A percentile compares a stretch with the other conserved stretches of the same genome.
Evolutionary conservation across 2,329 filamentous ascomycete species (phyloP).

Genomic region (Fusarium sarcochroum): DNA sequence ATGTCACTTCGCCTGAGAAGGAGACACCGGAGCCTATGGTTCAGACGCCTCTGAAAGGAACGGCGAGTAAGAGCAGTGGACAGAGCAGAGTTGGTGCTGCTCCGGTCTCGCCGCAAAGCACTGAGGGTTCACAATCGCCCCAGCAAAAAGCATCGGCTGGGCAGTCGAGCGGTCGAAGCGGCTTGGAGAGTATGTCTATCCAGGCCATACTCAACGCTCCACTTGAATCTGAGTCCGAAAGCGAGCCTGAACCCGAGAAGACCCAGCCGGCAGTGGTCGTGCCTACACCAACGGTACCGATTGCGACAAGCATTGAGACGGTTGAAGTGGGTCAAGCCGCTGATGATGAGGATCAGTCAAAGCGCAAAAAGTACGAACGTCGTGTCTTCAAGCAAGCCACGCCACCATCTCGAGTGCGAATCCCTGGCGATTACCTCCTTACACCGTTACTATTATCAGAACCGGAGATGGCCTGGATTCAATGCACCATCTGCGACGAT

Average conservation of each 20-base stretch:
- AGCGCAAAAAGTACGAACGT: constrained; percentile 55
- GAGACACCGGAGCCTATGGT: constrained; percentile 59
- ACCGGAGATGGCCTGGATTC: constrained; percentile 84
- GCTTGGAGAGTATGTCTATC: constrained; percentile 52
- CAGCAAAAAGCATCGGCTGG: constrained; percentile 21
- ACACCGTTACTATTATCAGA: constrained; percentile 82
- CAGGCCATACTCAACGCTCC: constrained; percentile 52
- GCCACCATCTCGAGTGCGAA: constrained; percentile 60
- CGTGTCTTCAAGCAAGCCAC: constrained; percentile 54
- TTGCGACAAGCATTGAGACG: constrained; percentile 46
- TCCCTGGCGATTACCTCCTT: constrained; percentile 85
- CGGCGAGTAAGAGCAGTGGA: constrained; percentile 18
- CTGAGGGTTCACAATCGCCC: constrained; percentile 47
- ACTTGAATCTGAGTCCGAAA: constrained; percentile 32
- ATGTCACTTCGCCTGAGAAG: constrained; percentile 66
- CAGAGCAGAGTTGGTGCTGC: constrained; percentile 29
- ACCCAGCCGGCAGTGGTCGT: constrained; percentile 20
- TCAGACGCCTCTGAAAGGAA: constrained; percentile 47
- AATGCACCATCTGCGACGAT: constrained; percentile 85
- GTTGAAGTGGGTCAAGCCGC: constrained; percentile 34
- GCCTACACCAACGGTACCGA: constrained; percentile 26
- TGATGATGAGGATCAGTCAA: constrained; percentile 41
- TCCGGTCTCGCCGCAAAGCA: constrained; percentile 53
- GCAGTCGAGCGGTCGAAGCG: constrained; percentile 23
- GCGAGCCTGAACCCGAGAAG: constrained; percentile 33